Percentiles rank a stretch among this genome's conserved stretches.
Conservation (phyloP, 2,329 filamentous ascomycete species). For the Graphium sp. region DNA sequence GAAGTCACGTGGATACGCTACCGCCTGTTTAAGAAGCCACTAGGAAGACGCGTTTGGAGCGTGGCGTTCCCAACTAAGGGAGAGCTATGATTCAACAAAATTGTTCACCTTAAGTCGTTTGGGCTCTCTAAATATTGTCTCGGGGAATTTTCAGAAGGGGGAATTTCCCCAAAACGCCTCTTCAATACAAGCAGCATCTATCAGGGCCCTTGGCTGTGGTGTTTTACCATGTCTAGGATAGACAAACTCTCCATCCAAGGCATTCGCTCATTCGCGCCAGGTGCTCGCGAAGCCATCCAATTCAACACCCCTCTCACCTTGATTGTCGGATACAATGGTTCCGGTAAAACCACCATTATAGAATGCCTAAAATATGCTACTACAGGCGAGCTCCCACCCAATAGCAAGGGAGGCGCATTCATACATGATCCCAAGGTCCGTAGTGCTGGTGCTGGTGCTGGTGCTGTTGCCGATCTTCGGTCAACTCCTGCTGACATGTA, state of each 20-base stretch:
- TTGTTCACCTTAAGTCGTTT: too few relatives aligned
- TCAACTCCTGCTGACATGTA: constrained; percentile 3
- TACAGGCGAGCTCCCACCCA: constrained; percentile 82
- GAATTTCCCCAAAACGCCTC: too few relatives aligned
- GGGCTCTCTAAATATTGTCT: too few relatives aligned
- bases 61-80: too few relatives aligned
- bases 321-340: constrained; percentile 95
- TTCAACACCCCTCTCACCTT: constrained; percentile 86
- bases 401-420: constrained; percentile 80
- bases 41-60: too few relatives aligned
- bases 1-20: too few relatives aligned
- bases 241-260: constrained; percentile 80
- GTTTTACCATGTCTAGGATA: constrained; percentile 53
- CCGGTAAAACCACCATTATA: constrained; percentile 97
- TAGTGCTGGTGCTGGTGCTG: not conserved
- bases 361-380: constrained; percentile 98
- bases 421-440: constrained; percentile 85
- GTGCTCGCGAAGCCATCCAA: constrained; percentile 58
- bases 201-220: too few relatives aligned
- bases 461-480: not conserved
- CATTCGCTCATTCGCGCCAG: constrained; percentile 70
- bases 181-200: too few relatives aligned
- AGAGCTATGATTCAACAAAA: too few relatives aligned
- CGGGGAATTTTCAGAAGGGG: too few relatives aligned
- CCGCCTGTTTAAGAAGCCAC: too few relatives aligned